phyloP scores from a whole-genome alignment of 1,284 basidiomycete species.

The Tylopilus sp. region DNA sequence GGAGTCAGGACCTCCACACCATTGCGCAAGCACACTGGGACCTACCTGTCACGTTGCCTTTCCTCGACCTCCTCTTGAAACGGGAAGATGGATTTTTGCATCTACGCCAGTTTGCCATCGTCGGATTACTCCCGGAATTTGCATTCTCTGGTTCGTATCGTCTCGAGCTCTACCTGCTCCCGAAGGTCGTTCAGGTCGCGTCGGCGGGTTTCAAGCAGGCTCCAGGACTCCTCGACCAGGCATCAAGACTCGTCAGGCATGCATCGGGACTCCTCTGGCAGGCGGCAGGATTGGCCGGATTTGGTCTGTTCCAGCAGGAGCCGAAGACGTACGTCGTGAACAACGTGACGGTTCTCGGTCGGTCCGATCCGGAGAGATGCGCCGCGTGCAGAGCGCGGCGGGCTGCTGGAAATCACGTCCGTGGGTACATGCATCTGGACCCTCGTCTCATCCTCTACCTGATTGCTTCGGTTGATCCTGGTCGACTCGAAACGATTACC shows the following conservation, averaged over 20 bases:
- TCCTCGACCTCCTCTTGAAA: constrained; percentile 9
- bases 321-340: constrained; percentile 8
- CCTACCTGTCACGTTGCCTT: background rate
- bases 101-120: constrained; percentile 11
- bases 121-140: constrained; percentile 17
- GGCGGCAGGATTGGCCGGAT: background rate
- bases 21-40: background rate
- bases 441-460: constrained; percentile 16
- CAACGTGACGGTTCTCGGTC: constrained; percentile 15
- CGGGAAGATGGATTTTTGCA: background rate
- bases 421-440: constrained; percentile 18
- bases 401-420: constrained; percentile 6
- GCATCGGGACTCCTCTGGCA: background rate
- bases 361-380: constrained; percentile 7
- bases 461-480: background rate
- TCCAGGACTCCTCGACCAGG: background rate
- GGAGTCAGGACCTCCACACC: background rate
- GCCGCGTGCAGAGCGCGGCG: constrained; percentile 13
- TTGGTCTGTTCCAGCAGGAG: no score
- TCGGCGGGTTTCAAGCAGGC: background rate
- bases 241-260: background rate
- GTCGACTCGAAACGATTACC: background rate
- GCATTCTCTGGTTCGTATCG: constrained; percentile 18
- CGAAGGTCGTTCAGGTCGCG: background rate
- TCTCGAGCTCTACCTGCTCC: constrained; percentile 17